Percentiles rank a stretch among this genome's conserved stretches.
These are phyloP conservation scores for Metrosideros polymorpha DNA, from an alignment of 441 rosid species.

Conservation along the genomic window DNA sequence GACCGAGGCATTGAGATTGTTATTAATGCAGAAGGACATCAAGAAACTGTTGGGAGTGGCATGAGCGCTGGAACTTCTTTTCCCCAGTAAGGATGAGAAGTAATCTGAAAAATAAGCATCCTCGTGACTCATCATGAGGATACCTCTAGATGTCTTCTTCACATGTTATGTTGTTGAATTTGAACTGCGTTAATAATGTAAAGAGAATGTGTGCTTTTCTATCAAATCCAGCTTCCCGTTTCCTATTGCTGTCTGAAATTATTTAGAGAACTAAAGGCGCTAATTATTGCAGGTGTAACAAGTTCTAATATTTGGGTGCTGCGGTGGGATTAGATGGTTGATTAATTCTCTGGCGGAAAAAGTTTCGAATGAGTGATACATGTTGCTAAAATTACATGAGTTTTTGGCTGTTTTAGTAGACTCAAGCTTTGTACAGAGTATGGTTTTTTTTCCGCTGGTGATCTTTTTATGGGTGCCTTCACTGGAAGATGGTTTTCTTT, in stretches of 20 bases:
- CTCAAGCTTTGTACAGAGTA: neutral
- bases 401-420: neutral
- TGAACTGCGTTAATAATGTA: neutral
- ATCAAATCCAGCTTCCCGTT: neutral
- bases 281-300: neutral
- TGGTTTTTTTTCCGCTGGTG: neutral
- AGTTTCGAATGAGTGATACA: neutral
- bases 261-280: neutral
- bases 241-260: neutral
- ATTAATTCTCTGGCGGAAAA: neutral
- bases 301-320: neutral
- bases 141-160: neutral
- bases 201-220: neutral
- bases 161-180: neutral
- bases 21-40: constrained; percentile 47
- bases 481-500: neutral
- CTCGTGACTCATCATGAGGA: neutral
- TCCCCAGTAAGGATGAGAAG: neutral
- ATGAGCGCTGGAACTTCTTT: constrained; percentile 3
- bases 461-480: neutral
- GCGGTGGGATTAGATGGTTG: neutral
- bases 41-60: constrained; percentile 61
- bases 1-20: neutral
- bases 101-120: neutral
- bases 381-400: neutral